Conservation (phyloP, 2,329 filamentous ascomycete genomes). For the Fusarium mundagurra region DNA sequence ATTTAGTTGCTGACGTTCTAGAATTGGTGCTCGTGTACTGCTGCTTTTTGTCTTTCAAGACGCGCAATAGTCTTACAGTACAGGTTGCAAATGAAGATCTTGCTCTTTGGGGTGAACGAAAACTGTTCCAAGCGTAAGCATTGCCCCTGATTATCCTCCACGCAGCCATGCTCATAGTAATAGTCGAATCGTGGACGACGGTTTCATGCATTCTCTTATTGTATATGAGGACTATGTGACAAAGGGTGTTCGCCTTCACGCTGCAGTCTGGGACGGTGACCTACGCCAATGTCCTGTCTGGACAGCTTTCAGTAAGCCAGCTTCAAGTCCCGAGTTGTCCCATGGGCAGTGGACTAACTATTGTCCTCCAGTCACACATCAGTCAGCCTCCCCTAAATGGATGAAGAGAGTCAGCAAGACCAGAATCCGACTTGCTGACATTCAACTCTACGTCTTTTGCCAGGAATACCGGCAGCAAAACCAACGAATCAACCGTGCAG, state of each 20-base stretch:
- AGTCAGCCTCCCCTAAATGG: constrained; percentile 60
- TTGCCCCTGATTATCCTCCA: neutral
- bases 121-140: constrained; percentile 66
- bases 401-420: constrained; percentile 58
- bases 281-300: constrained; percentile 67
- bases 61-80: constrained; percentile 57
- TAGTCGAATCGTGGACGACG: constrained; percentile 67
- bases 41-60: constrained; percentile 66
- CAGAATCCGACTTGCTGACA: constrained; percentile 61
- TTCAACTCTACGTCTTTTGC: constrained; percentile 69
- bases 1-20: constrained; percentile 42
- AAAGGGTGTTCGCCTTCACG: constrained; percentile 63
- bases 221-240: constrained; percentile 63
- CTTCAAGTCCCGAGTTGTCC: neutral
- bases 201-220: constrained; percentile 61
- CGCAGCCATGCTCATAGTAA: constrained; percentile 5
- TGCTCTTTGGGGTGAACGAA: constrained; percentile 58
- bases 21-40: constrained; percentile 70
- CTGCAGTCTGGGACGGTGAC: constrained; percentile 64
- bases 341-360: neutral
- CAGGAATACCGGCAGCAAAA: constrained; percentile 62
- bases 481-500: constrained; percentile 59
- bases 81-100: constrained; percentile 58
- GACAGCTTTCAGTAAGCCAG: constrained; percentile 68
- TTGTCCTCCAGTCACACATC: constrained; percentile 59